Conservation (phyloP, 1,284 basidiomycete species). For the Phellinidium pouzarii region DNA sequence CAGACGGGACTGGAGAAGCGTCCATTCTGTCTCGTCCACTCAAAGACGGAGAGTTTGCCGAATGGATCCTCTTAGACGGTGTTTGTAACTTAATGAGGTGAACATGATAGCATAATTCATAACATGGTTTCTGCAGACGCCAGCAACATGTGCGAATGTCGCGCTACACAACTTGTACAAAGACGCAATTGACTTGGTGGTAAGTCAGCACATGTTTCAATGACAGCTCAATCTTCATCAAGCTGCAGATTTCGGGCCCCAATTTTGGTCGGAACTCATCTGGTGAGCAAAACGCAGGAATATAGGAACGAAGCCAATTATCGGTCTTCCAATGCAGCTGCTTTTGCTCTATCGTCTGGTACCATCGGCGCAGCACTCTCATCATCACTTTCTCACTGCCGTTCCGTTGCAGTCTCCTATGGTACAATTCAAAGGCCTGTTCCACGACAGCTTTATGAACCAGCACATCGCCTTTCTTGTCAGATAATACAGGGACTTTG, state of each 20-base stretch:
- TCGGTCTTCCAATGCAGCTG: conserved; percentile 45
- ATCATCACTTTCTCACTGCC: conserved; percentile 61
- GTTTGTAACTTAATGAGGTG: conserved; percentile 38
- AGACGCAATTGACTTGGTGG: conserved; percentile 78
- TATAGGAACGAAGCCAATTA: not conserved
- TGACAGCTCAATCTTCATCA: conserved; percentile 2
- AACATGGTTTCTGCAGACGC: conserved; percentile 48
- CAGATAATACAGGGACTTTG: conserved; percentile 69
- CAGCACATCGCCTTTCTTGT: conserved; percentile 63
- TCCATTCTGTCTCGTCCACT: conserved; percentile 57
- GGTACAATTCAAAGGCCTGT: conserved; percentile 73
- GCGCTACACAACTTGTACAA: conserved; percentile 84
- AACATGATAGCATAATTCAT: not conserved
- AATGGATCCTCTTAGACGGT: conserved; percentile 86
- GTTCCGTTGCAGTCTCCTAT: conserved; percentile 79
- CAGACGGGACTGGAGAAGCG: conserved; percentile 70
- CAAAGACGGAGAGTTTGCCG: conserved; percentile 68
- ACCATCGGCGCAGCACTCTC: conserved; percentile 87
- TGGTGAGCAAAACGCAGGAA: conserved; percentile 31
- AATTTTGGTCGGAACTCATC: conserved; percentile 81
- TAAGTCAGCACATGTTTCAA: conserved; percentile 31
- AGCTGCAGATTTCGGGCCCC: conserved; percentile 60
- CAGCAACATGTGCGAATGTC: conserved; percentile 87
- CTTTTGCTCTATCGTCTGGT: conserved; percentile 82
- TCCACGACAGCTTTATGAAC: conserved; percentile 49